A percentile compares a stretch with the other conserved stretches of the same genome.
Conservation (phyloP, 106 monocot genomes). For the Dendrobium nobile region DNA sequence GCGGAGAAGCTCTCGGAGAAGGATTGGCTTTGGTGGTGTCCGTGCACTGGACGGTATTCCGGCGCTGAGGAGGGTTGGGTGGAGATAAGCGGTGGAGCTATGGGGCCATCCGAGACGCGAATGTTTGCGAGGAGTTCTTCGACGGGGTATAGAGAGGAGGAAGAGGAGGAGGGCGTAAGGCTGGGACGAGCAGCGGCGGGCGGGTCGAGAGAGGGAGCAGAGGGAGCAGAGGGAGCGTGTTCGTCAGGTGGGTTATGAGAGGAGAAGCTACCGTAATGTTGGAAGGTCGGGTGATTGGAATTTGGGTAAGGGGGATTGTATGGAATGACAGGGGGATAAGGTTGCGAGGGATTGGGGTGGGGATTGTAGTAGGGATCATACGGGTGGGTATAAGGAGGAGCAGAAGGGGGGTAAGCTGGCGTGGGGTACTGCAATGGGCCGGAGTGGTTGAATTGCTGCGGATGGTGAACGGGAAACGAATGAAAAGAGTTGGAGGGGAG, state of each 20-base stretch:
- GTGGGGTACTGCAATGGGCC: conserved; percentile 12
- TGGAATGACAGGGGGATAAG: conserved; percentile 1
- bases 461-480: not conserved
- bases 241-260: not conserved
- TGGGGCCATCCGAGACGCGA: conserved; percentile 15
- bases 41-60: not conserved
- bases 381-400: not conserved
- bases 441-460: conserved; percentile 12
- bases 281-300: conserved; percentile 6
- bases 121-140: conserved; percentile 21
- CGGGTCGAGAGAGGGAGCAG: conserved; percentile 7
- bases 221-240: not conserved
- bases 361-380: conserved; percentile 16
- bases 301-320: conserved; percentile 8
- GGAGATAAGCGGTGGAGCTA: not conserved
- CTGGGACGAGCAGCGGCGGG: conserved; percentile 7
- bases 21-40: conserved; percentile 7
- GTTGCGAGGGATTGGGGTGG: not conserved
- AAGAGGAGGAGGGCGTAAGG: conserved; percentile 5
- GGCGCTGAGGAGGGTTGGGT: not conserved
- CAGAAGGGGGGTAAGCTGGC: conserved; percentile 15
- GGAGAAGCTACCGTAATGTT: conserved; percentile 11
- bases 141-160: conserved; percentile 22
- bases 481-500: conserved; percentile 14
- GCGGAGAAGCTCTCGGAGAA: conserved; percentile 3